phyloP scores from a whole-genome alignment of 768 basidiomycete genomes.

The Boletus sp. region DNA sequence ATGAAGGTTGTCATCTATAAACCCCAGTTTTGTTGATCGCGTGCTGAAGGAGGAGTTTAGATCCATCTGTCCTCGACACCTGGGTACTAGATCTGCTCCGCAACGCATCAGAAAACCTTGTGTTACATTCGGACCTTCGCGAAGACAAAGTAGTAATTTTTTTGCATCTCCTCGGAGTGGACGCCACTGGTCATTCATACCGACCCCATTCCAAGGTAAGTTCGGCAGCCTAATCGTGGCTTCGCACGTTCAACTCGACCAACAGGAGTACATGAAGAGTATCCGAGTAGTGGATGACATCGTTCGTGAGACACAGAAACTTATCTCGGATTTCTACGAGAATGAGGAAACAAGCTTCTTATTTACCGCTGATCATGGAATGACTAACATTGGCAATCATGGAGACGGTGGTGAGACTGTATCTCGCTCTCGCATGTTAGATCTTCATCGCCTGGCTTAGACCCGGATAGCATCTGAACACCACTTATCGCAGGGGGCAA shows the following conservation, averaged over 20 bases:
- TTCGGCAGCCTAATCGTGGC: neutral
- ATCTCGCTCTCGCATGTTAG: neutral
- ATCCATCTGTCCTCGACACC: conserved; percentile 71
- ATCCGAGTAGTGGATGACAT: conserved; percentile 77
- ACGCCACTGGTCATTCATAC: conserved; percentile 85
- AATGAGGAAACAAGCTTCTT: conserved; percentile 71
- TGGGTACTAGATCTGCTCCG: conserved; percentile 76
- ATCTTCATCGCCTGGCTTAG: conserved; percentile 35
- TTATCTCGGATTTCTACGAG: conserved; percentile 61
- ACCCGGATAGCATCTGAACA: conserved; percentile 85
- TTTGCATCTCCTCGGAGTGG: conserved; percentile 77
- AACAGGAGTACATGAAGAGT: conserved; percentile 81
- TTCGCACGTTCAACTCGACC: neutral
- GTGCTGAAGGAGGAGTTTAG: conserved; percentile 32
- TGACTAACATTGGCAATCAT: conserved; percentile 85
- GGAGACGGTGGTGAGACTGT: conserved; percentile 70
- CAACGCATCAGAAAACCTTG: conserved; percentile 56
- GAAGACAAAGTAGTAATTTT: conserved; percentile 71
- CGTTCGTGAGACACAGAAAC: conserved; percentile 59
- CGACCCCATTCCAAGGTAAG: conserved; percentile 74
- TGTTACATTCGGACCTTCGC: conserved; percentile 50
- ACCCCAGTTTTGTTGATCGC: no score
- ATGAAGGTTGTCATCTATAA: conserved; percentile 37
- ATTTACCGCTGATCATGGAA: conserved; percentile 88
- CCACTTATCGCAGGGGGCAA: conserved; percentile 81